Conservation (phyloP, 768 basidiomycete species). For the Pseudohyphozyma bogoriensis region DNA sequence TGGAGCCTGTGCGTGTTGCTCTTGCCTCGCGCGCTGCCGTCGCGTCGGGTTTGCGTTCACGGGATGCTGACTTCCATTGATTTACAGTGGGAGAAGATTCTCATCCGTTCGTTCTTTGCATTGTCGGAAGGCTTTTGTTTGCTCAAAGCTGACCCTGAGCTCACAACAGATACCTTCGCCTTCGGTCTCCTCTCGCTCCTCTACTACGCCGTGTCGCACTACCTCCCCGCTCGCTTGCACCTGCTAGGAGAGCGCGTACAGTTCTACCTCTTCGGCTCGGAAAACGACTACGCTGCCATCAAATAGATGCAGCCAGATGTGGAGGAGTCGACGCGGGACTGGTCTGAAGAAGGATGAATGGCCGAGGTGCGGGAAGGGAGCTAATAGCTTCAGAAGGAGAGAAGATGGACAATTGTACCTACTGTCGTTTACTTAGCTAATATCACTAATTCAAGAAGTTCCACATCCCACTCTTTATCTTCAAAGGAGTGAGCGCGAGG, state of each 20-base stretch:
- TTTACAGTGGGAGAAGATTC: conserved; percentile 20
- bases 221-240: conserved; percentile 11
- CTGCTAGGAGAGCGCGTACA: neutral
- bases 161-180: conserved; percentile 14
- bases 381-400: no score
- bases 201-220: conserved; percentile 6
- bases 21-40: neutral
- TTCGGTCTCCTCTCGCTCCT: conserved; percentile 9
- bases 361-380: no score
- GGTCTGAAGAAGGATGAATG: no score
- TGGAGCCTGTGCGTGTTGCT: conserved; percentile 10
- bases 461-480: no score
- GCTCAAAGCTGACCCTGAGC: neutral
- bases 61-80: neutral
- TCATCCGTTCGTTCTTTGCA: conserved; percentile 10
- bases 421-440: no score
- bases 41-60: neutral
- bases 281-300: no score
- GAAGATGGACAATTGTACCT: no score
- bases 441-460: no score
- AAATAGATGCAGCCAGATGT: no score
- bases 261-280: conserved; percentile 21
- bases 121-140: neutral
- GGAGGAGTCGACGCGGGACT: no score
- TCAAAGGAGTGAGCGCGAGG: no score